These are phyloP conservation scores for Nicotiana paniculata DNA, from an alignment of 257 asterid genomes.

Conservation along the genomic window DNA sequence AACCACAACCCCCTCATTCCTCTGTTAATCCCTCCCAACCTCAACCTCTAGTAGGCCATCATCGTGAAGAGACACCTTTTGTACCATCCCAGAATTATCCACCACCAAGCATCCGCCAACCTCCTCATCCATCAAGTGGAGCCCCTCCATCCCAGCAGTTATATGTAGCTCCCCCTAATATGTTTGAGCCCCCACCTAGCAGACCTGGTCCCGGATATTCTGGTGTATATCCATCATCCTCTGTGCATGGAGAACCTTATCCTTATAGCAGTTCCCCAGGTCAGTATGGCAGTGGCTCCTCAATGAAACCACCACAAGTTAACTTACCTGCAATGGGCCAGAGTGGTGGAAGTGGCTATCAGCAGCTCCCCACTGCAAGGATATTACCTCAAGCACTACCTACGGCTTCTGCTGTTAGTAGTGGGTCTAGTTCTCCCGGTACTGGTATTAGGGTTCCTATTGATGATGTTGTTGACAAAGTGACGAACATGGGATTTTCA, in stretches of 20 bases:
- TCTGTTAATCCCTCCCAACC: conserved; percentile 40
- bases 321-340: conserved; percentile 40
- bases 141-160: conserved; percentile 56
- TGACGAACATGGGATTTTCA: conserved; percentile 86
- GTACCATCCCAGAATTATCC: conserved; percentile 51
- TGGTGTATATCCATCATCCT: conserved; percentile 46
- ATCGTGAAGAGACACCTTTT: conserved; percentile 61
- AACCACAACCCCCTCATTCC: conserved; percentile 38
- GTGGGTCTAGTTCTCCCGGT: conserved; percentile 46
- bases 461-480: conserved; percentile 94
- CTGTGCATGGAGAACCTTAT: conserved; percentile 56
- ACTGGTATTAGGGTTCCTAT: conserved; percentile 70
- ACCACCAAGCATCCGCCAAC: conserved; percentile 38
- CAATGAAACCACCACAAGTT: conserved; percentile 47
- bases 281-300: conserved; percentile 51
- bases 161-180: conserved; percentile 44
- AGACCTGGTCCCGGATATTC: conserved; percentile 68
- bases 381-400: conserved; percentile 85
- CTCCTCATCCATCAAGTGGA: conserved; percentile 41
- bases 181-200: conserved; percentile 62
- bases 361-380: conserved; percentile 86
- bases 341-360: conserved; percentile 61
- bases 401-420: conserved; percentile 61
- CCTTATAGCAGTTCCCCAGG: conserved; percentile 53
- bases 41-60: conserved; percentile 51